Conservation (phyloP, 768 basidiomycete species). For the Leccinum rimulosum region DNA sequence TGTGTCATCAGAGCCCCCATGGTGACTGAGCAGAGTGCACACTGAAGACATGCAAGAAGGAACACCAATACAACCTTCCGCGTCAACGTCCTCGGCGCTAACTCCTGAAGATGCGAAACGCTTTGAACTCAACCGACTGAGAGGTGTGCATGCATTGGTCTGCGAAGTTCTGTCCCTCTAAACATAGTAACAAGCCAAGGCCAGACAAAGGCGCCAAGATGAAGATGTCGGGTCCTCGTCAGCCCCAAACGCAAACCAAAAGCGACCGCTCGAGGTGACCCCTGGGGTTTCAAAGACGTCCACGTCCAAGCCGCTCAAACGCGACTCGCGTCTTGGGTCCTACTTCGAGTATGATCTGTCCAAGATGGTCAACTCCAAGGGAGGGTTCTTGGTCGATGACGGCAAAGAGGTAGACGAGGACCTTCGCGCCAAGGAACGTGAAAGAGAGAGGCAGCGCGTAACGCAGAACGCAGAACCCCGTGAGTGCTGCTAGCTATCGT, state of each 20-base stretch:
- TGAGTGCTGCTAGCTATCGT: slow-evolving; percentile 26
- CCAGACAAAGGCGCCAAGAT: slow-evolving; percentile 66
- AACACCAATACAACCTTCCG: slow-evolving; percentile 2
- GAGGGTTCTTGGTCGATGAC: slow-evolving; percentile 92
- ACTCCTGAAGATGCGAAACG: slow-evolving; percentile 70
- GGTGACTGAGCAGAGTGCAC: neutral
- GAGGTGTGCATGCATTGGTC: slow-evolving; percentile 43
- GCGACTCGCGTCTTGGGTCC: slow-evolving; percentile 78
- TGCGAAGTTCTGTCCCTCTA: neutral
- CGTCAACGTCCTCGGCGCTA: slow-evolving; percentile 27
- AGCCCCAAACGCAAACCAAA: slow-evolving; percentile 61
- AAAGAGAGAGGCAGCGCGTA: slow-evolving; percentile 75
- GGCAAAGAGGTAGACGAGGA: slow-evolving; percentile 80
- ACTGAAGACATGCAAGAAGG: slow-evolving; percentile 6
- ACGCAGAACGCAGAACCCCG: slow-evolving; percentile 74
- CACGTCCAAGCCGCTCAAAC: slow-evolving; percentile 56
- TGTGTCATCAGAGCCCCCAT: slow-evolving; percentile 13
- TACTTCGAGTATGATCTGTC: slow-evolving; percentile 98
- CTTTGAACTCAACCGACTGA: slow-evolving; percentile 76
- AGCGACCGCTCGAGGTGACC: slow-evolving; percentile 62
- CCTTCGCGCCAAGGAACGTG: slow-evolving; percentile 70
- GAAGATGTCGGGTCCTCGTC: slow-evolving; percentile 47
- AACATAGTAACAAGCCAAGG: slow-evolving; percentile 56
- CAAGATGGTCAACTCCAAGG: slow-evolving; percentile 96
- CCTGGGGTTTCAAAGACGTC: slow-evolving; percentile 61